Base-by-base conservation (phyloP, 1,284 basidiomycete species). In the Trichosporon ovoides region DNA sequence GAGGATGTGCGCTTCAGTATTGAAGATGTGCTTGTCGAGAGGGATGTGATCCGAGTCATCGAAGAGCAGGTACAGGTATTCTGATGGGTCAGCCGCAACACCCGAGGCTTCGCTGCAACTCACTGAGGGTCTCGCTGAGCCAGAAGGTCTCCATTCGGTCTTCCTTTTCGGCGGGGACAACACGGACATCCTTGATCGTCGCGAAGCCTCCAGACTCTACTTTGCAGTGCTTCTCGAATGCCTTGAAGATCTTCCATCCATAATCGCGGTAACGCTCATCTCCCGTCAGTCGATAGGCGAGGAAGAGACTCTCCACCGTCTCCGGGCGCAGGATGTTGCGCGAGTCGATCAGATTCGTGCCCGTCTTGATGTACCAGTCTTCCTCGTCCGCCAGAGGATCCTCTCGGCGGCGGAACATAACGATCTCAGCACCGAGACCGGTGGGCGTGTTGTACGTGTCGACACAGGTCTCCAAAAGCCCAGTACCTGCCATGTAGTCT, bases 121-220 rank as follows among this genome's bases (percentile, higher is more conserved):
- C 59, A 78, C 77, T 98, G 58, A 98, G 78, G 6, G 93, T 97
- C 78, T 97, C 93, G 68, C 87, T 87, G 85, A 94, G 81, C 77
- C 91, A 84, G 80, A 95, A 96, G 16, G 94, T 95, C 79, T 97
- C 94, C 91, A 96, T 96, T 74, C 89, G 87, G 77, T 97, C 91
- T 60, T 91, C 85, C 59, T 83, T 80, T 66, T 79, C 77, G 3
- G 82, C 84, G 0, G 87, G 85, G 3, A 70, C 56, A 60, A 83
- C 80, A 69, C 91, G 87, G 14, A 98, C 94, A 73, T 96, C 90
- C 56, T 87, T 77, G 48, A 98, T 82, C 43, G 85, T 85, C 14
- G 89, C 89, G 69, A 89, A 98, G 3, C 92, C 94, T 10, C 92
- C 94, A 0, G 77, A 80, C 24, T 81, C 76, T 16, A 95, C 78